Evolutionary conservation across 1,284 basidiomycete species (phyloP).

Genomic region (Cutaneotrichosporon cavernicola): DNA sequence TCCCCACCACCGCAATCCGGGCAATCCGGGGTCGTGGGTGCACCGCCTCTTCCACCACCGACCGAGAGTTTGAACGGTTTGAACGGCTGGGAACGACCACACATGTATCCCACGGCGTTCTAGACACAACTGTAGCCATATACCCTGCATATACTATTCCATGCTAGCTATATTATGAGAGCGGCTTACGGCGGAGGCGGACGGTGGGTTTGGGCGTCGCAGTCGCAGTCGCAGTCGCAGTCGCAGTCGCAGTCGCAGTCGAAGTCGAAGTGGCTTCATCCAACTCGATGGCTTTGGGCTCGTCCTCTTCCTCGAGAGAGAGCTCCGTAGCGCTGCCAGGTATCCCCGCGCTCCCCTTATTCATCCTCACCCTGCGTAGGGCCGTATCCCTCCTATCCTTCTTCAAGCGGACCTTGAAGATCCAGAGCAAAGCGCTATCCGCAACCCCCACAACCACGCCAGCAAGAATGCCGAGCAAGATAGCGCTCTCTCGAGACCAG

Average conservation of each 20-base stretch:
- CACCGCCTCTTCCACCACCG: not conserved
- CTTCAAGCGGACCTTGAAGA: constrained; percentile 30
- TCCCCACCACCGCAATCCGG: not conserved
- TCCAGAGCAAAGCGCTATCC: constrained; percentile 36
- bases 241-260: not conserved
- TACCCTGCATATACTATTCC: constrained; percentile 13
- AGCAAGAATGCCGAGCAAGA: constrained; percentile 38
- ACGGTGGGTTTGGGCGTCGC: constrained; percentile 1
- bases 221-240: not conserved
- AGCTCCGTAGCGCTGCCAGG: constrained; percentile 4
- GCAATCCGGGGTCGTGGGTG: not conserved
- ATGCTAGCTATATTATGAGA: constrained; percentile 1
- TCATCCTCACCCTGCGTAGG: constrained; percentile 18
- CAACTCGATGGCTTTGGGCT: not conserved
- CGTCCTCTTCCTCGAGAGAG: constrained; percentile 5
- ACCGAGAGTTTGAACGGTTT: not conserved
- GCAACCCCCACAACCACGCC: constrained; percentile 42
- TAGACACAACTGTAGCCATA: constrained; percentile 2
- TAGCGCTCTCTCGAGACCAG: constrained; percentile 32
- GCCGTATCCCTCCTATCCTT: constrained; percentile 27
- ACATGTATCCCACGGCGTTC: constrained; percentile 11
- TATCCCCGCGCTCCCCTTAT: constrained; percentile 13
- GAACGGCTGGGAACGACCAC: not conserved
- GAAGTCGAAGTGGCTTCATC: not conserved
- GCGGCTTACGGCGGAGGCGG: constrained; percentile 14